Base-by-base conservation (phyloP, 2,329 filamentous ascomycete species). In the Ascochyta clinopodiicola region DNA sequence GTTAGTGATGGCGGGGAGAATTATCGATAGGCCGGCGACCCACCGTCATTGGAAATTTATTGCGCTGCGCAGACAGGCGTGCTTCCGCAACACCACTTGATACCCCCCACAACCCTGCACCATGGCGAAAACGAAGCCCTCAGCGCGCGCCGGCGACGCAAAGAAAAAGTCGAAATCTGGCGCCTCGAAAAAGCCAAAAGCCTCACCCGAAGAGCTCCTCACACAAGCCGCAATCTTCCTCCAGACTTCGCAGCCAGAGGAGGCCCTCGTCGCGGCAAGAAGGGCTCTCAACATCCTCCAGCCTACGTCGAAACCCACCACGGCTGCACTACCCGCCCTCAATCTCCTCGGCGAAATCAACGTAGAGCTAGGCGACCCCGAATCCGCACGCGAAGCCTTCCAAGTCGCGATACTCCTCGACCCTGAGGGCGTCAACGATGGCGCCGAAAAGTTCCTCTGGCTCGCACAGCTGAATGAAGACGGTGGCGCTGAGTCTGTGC, bases 361-460 rank as follows among this genome's bases (percentile, higher is more conserved):
- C 66, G 83, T 96, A 52, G 92, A 96, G 71, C 78, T 91, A 3
- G 93, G 95, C 59, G 91, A 97, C 39, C 82, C 90, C 49, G 89
- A 94, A 48, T 79, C 84, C 15, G 94, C 94, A 37, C 83, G 89
- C 56, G 77, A 81, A 42, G 88, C 86, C 68, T 96, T 97, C 69
- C 75, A 87, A 57, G 82, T 84, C 40, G 92, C 95, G 0, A 89
- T 89, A 34, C 80, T 83, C 49, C 83, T 95, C 32, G 95, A 99
- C 72, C 83, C 87, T 22, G 86, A 93, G 53, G 95, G 94, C 17
- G 89, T 92, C 68, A 84, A 86, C 35, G 93, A 92, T 44, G 93
- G 93, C 0, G 86, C 92, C 0, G 94, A 98, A 72, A 98, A 97
- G 78, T 98, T 97, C 71, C 79, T 98, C 44, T 96, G 93, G 86